phyloP scores from a whole-genome alignment of 2,329 filamentous ascomycete species.

The Aspergillus pseudotamarii region DNA sequence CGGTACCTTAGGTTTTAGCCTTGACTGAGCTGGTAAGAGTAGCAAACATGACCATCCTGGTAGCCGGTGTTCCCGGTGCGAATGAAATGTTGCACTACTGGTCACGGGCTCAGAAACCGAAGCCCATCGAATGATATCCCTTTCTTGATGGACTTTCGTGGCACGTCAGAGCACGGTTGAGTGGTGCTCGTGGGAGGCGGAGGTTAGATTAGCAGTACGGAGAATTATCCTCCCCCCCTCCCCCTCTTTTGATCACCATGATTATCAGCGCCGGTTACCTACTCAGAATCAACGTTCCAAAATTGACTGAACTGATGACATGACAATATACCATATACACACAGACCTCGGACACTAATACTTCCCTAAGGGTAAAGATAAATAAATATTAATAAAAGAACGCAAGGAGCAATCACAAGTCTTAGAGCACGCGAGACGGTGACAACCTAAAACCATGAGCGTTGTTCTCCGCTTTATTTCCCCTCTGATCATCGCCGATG shows the following conservation, averaged over 20 bases:
- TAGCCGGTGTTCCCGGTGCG: conserved; percentile 18
- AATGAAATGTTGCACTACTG: conserved; percentile 13
- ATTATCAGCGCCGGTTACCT: conserved; percentile 24
- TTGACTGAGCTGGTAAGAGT: not conserved
- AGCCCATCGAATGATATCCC: not conserved
- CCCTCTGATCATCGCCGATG: conserved; percentile 10
- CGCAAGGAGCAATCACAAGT: conserved; percentile 13
- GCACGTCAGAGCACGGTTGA: conserved; percentile 15
- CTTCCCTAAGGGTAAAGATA: not conserved
- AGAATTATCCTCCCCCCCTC: conserved; percentile 11
- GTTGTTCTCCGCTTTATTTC: conserved; percentile 2
- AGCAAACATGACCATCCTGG: conserved; percentile 11
- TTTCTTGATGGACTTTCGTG: conserved; percentile 7
- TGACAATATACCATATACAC: conserved; percentile 10
- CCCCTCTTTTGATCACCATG: conserved; percentile 25
- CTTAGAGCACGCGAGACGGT: conserved; percentile 18
- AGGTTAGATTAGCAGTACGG: not conserved
- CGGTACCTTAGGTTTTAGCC: not conserved
- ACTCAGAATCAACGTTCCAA: conserved; percentile 13
- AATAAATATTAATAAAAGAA: not conserved
- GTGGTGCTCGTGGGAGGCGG: conserved; percentile 13
- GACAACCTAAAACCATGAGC: conserved; percentile 15
- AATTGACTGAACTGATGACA: conserved; percentile 6
- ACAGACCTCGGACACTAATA: not conserved
- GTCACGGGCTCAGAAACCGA: conserved; percentile 14